Evolutionary conservation across 2,329 filamentous ascomycete genomes (phyloP).

Genomic region (Ceratocystis lukuohia): DNA sequence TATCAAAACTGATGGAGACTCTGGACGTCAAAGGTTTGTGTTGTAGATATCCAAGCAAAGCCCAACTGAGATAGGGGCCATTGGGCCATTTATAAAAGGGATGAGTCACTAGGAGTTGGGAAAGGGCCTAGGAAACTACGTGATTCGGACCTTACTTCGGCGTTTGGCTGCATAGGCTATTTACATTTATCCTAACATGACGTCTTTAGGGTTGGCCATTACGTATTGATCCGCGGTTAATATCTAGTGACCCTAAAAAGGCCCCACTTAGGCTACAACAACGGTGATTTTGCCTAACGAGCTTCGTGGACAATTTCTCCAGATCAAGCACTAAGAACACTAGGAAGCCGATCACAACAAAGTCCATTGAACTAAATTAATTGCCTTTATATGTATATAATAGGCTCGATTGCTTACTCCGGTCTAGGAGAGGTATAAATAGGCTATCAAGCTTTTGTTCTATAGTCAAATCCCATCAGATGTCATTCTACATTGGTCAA

Average conservation of each 20-base stretch:
- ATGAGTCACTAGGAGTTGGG: too few relatives aligned
- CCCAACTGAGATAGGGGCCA: neutral
- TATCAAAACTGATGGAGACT: neutral
- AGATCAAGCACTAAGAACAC: neutral
- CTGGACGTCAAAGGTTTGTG: neutral
- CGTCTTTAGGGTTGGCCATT: neutral
- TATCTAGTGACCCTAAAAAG: neutral
- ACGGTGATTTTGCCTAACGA: neutral
- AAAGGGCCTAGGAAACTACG: neutral
- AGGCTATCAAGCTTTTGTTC: neutral
- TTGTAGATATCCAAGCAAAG: neutral
- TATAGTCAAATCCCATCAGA: constrained; percentile 23
- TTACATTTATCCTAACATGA: neutral
- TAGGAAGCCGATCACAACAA: neutral
- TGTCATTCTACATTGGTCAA: constrained; percentile 47
- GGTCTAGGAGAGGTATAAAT: neutral
- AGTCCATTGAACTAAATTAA: neutral
- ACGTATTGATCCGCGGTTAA: neutral
- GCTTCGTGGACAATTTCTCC: neutral
- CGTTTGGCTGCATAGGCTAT: neutral
- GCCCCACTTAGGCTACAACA: neutral
- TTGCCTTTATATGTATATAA: neutral
- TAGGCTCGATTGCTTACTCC: neutral
- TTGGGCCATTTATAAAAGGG: too few relatives aligned
- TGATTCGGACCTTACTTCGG: neutral